These are phyloP conservation scores for Marasmius sp. DNA, from an alignment of 1,284 basidiomycete species.

Conservation along the genomic window DNA sequence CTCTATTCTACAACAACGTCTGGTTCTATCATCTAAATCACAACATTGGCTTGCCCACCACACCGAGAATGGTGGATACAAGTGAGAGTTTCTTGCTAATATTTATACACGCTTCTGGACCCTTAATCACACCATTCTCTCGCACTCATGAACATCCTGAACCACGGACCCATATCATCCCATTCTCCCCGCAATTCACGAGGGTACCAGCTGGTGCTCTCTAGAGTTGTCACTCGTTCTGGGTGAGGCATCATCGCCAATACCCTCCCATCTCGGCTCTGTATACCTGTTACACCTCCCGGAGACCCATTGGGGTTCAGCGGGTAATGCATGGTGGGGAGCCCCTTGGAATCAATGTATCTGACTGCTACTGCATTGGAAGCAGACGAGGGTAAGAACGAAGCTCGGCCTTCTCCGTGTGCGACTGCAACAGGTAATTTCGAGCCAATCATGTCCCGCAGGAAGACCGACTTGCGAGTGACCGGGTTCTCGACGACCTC, in stretches of 20 bases:
- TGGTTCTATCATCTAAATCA: no score
- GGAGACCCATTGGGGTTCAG: slow-evolving; percentile 94
- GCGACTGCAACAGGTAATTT: slow-evolving; percentile 91
- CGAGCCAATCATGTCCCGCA: slow-evolving; percentile 86
- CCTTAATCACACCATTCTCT: slow-evolving; percentile 51
- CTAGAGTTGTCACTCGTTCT: slow-evolving; percentile 74
- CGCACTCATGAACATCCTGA: slow-evolving; percentile 94
- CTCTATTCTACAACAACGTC: no score
- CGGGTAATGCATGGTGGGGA: slow-evolving; percentile 79
- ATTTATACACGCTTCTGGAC: background rate
- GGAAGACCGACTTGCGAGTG: slow-evolving; percentile 75
- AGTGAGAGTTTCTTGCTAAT: no score
- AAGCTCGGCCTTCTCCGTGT: slow-evolving; percentile 91
- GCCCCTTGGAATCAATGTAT: slow-evolving; percentile 73
- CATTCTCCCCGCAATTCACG: slow-evolving; percentile 41
- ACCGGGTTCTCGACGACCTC: slow-evolving; percentile 64
- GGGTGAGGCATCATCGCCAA: slow-evolving; percentile 97
- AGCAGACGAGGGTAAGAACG: slow-evolving; percentile 45
- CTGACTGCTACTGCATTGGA: slow-evolving; percentile 63
- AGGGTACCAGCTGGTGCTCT: slow-evolving; percentile 89
- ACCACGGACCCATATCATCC: slow-evolving; percentile 79
- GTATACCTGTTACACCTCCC: slow-evolving; percentile 86
- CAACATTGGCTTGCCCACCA: no score
- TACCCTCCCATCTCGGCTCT: slow-evolving; percentile 84
- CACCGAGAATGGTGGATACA: background rate